These are phyloP conservation scores for Diaporthe destruens DNA, from an alignment of 2,329 filamentous ascomycete species.

Conservation along the genomic window DNA sequence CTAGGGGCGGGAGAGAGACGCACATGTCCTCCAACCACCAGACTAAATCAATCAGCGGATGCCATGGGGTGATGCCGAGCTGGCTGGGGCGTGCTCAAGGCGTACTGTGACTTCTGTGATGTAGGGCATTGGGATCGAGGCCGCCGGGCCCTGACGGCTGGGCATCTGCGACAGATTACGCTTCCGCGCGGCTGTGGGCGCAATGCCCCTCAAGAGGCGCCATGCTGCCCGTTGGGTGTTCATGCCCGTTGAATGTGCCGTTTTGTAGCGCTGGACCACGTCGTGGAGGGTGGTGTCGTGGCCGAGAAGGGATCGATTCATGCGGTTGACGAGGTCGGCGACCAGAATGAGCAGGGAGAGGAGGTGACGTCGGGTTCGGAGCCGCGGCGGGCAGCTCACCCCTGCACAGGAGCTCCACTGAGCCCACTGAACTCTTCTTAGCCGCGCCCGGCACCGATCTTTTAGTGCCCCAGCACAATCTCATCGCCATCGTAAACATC, in stretches of 20 bases:
- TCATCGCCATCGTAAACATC: background rate
- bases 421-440: background rate
- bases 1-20: conserved; percentile 49
- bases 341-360: conserved; percentile 1
- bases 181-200: conserved; percentile 48
- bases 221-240: conserved; percentile 52
- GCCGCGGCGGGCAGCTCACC: conserved; percentile 3
- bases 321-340: conserved; percentile 2
- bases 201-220: conserved; percentile 52
- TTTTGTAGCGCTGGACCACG: background rate
- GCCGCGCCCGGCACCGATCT: conserved; percentile 5
- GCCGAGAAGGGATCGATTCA: background rate
- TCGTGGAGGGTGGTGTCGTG: conserved; percentile 12
- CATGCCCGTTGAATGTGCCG: conserved; percentile 47
- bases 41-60: conserved; percentile 63
- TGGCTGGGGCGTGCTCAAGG: conserved; percentile 29
- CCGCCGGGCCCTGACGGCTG: conserved; percentile 48
- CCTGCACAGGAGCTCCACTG: conserved; percentile 1
- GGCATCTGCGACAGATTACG: conserved; percentile 60
- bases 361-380: conserved; percentile 39
- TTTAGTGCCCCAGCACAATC: background rate
- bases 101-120: conserved; percentile 68
- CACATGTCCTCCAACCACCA: conserved; percentile 83
- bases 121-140: conserved; percentile 69
- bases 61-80: conserved; percentile 16